These are phyloP conservation scores for Rosa persica DNA, from an alignment of 306 rosid genomes.

Conservation along the genomic window DNA sequence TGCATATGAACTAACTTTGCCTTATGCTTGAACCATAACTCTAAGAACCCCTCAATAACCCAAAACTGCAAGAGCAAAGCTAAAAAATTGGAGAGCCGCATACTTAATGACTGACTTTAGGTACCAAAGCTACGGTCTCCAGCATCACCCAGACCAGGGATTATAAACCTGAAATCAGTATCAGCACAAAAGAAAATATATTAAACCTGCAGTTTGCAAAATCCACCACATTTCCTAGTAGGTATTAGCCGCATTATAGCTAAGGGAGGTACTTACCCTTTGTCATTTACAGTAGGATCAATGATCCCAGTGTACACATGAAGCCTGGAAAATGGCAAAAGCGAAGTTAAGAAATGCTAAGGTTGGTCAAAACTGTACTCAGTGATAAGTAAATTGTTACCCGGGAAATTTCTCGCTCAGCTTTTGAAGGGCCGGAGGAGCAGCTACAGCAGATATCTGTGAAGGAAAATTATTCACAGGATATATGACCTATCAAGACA, in stretches of 20 bases:
- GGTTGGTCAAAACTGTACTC: conserved; percentile 13
- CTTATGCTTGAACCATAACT: background rate
- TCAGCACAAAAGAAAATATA: background rate
- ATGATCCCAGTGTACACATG: conserved; percentile 87
- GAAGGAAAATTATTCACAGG: conserved; percentile 4
- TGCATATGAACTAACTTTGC: background rate
- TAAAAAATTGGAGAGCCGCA: background rate
- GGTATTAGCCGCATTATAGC: background rate
- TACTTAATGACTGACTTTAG: conserved; percentile 23
- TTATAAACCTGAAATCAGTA: conserved; percentile 62
- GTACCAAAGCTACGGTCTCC: conserved; percentile 96
- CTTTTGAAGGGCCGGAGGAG: conserved; percentile 95
- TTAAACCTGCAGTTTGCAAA: background rate
- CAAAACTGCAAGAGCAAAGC: conserved; percentile 36
- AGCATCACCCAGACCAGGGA: conserved; percentile 98
- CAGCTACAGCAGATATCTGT: conserved; percentile 89
- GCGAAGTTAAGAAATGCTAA: conserved; percentile 13
- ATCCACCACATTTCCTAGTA: background rate
- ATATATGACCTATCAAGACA: background rate
- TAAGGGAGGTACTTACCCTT: conserved; percentile 57
- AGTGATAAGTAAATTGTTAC: conserved; percentile 36
- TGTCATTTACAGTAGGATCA: conserved; percentile 79
- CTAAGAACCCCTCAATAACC: conserved; percentile 10
- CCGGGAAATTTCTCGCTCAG: conserved; percentile 93
- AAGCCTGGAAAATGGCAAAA: conserved; percentile 50